These are phyloP conservation scores for Oryza glaberrima DNA, from an alignment of 176 grass and related monocot genomes.

Conservation along the genomic window DNA sequence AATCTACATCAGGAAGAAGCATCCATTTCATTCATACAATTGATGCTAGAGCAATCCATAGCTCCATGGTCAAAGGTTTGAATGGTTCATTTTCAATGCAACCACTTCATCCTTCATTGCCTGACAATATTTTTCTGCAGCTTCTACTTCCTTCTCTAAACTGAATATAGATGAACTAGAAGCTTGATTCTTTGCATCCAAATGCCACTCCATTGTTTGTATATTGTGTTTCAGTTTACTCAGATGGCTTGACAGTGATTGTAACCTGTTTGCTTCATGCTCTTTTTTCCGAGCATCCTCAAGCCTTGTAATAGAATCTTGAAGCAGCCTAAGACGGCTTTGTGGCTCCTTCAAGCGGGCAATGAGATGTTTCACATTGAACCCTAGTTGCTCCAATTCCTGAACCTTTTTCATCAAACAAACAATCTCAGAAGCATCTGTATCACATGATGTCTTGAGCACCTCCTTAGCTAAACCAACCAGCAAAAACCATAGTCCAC, in stretches of 20 bases:
- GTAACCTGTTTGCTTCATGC: conserved; percentile 35
- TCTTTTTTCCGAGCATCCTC: conserved; percentile 55
- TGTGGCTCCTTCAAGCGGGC: conserved; percentile 68
- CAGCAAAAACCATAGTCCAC: conserved; percentile 58
- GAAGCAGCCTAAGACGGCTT: conserved; percentile 45
- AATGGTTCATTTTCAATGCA: conserved; percentile 41
- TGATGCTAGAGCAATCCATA: background rate
- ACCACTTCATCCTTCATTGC: conserved; percentile 54
- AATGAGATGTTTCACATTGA: conserved; percentile 61
- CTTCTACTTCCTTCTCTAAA: conserved; percentile 64
- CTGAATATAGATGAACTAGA: conserved; percentile 24
- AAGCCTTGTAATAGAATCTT: conserved; percentile 50
- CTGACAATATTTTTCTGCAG: conserved; percentile 53
- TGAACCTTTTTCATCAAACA: conserved; percentile 46
- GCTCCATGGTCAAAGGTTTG: conserved; percentile 1
- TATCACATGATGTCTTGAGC: conserved; percentile 59
- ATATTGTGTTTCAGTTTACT: conserved; percentile 56
- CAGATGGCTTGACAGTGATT: conserved; percentile 51
- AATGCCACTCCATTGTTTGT: conserved; percentile 54
- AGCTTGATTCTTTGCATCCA: conserved; percentile 47
- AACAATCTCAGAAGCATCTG: conserved; percentile 42
- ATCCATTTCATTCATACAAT: conserved; percentile 18
- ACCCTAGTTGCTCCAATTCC: conserved; percentile 51
- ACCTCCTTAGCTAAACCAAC: conserved; percentile 51
- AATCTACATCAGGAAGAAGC: conserved; percentile 32